Evolutionary conservation across 2,329 filamentous ascomycete genomes (phyloP), one percentile per base, ranked within the genome.

Genomic region (Penicillium olsonii): DNA sequence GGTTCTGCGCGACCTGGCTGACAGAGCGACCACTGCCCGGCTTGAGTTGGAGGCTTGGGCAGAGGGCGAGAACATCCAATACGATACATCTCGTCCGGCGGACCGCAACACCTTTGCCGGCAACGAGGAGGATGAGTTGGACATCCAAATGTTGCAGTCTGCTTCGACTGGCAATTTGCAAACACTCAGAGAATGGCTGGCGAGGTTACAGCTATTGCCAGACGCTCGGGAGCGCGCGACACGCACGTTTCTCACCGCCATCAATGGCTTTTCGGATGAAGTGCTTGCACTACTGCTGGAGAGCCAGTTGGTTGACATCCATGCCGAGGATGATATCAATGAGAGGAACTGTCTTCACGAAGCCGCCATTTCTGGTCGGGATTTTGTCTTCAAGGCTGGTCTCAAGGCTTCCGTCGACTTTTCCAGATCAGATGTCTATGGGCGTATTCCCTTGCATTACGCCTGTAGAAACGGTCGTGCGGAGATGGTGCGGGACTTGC

Each of bases 11-110:
- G 92, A 95, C 65, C 81, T 99, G 10, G 96, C 94, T 4, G 94
- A 99, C 60, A 91, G 96, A 74, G 94, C 94, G 8, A 97, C 94
- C 0, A 96, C 91, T n/a, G 95, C 91, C 61, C 77, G 96, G 31
- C 87, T 97, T 60, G 94, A 97, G 67, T 84, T 97, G 39, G 92
- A 92, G 45, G 94, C 92, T 29, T 97, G 92, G 92, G 91, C 92
- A 17, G 94, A 99, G 71, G 94, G 94, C 18, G 94, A 97, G 62
- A 88, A 95, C 69, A 87, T 97, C 64, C 88, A 86, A 62, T 95
- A 91, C 64, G 87, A 89, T 53, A 84, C 60, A 5, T 66, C 66
- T 24, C 70, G 72, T 39, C 62, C 73, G 10, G 54, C 63, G 15
- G 75, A 77, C 46, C 68, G 72, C 37, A 60, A 60, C 17, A 65